These are phyloP conservation scores for Mycena galericulata DNA, from an alignment of 768 basidiomycete species.

Conservation along the genomic window DNA sequence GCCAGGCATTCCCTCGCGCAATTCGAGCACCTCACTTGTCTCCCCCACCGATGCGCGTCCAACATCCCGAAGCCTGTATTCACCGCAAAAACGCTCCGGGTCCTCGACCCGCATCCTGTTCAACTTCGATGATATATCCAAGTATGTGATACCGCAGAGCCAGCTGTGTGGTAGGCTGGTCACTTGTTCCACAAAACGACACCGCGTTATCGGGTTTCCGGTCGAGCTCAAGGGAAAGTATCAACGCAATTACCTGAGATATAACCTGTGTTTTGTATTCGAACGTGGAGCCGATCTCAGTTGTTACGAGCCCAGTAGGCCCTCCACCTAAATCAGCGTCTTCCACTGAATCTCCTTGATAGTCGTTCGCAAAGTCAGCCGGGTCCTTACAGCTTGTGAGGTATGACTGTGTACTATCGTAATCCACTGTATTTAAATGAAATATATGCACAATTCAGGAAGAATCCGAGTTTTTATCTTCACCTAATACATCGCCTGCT, in stretches of 20 bases:
- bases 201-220: constrained; percentile 94
- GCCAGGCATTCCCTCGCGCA: constrained; percentile 54
- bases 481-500: constrained; percentile 70
- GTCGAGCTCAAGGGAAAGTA: constrained; percentile 83
- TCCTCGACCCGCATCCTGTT: constrained; percentile 73
- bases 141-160: constrained; percentile 92
- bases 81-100: constrained; percentile 61
- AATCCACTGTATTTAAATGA: constrained; percentile 5
- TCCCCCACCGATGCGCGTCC: constrained; percentile 61
- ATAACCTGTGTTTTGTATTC: constrained; percentile 97
- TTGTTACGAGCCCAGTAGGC: constrained; percentile 85
- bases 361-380: constrained; percentile 91
- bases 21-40: constrained; percentile 63
- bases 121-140: constrained; percentile 91
- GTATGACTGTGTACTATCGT: constrained; percentile 56
- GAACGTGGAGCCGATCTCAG: constrained; percentile 90
- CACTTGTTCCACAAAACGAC: constrained; percentile 82
- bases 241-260: constrained; percentile 88
- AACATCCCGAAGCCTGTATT: constrained; percentile 55
- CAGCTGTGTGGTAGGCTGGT: constrained; percentile 90
- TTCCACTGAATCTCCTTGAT: neutral
- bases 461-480: constrained; percentile 91
- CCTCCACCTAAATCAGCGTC: neutral
- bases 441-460: constrained; percentile 61
- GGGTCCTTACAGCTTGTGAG: constrained; percentile 91